Conservation (phyloP, 768 basidiomycete species). For the Boletus subparvulus region DNA sequence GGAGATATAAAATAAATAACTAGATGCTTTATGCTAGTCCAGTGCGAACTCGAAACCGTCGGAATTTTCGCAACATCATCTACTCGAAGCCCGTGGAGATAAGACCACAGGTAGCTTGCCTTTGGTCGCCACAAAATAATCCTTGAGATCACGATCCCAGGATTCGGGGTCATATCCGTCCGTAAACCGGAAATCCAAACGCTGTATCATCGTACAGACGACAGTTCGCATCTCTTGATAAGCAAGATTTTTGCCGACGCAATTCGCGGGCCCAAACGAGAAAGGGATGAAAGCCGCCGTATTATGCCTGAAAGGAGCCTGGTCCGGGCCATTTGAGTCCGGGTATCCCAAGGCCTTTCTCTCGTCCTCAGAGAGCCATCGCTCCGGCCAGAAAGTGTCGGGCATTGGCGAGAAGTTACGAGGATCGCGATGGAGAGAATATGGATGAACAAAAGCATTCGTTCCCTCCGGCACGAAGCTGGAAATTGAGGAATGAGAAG, state of each 20-base stretch:
- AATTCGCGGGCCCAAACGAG: conserved; percentile 44
- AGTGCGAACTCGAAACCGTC: conserved; percentile 12
- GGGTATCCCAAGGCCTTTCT: conserved; percentile 24
- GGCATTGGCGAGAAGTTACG: conserved; percentile 48
- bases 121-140: conserved; percentile 39
- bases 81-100: conserved; percentile 30
- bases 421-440: conserved; percentile 46
- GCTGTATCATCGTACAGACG: conserved; percentile 39
- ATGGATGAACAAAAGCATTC: conserved; percentile 41
- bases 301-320: conserved; percentile 34
- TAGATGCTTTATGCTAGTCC: conserved; percentile 28
- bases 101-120: conserved; percentile 36
- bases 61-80: conserved; percentile 15
- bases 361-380: conserved; percentile 39
- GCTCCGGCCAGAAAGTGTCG: conserved; percentile 44
- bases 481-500: conserved; percentile 10
- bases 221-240: conserved; percentile 43
- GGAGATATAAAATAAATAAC: conserved; percentile 18
- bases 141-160: conserved; percentile 38
- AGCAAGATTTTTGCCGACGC: conserved; percentile 46
- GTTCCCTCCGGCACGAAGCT: conserved; percentile 49
- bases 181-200: conserved; percentile 40
- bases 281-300: conserved; percentile 45
- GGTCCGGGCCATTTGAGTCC: conserved; percentile 26
- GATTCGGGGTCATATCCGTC: conserved; percentile 35